phyloP scores from a whole-genome alignment of 768 basidiomycete species.

The Pulveroboletus sp. region DNA sequence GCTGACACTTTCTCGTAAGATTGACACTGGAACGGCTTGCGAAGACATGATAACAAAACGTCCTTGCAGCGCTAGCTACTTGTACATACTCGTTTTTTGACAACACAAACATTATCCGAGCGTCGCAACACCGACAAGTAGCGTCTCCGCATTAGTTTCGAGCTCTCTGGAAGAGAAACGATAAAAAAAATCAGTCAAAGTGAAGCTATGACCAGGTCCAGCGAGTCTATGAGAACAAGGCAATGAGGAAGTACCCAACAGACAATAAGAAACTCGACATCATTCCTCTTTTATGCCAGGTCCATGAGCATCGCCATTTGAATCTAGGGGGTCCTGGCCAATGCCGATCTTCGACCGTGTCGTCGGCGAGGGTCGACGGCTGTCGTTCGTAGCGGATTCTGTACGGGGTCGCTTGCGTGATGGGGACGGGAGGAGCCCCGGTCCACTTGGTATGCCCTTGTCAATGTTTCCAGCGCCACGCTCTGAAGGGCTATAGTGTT shows the following conservation, averaged over 20 bases:
- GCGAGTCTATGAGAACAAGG: not conserved
- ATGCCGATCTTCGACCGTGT: constrained; percentile 14
- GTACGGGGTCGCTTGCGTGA: constrained; percentile 31
- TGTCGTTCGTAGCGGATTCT: constrained; percentile 17
- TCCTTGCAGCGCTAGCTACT: constrained; percentile 4
- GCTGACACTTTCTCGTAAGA: not conserved
- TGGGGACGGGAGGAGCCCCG: constrained; percentile 17
- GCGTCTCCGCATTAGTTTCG: constrained; percentile 7
- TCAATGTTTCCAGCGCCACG: constrained; percentile 19
- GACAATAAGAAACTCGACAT: not conserved
- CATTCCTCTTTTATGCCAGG: constrained; percentile 29
- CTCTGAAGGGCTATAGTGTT: constrained; percentile 30
- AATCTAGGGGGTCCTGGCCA: constrained; percentile 16
- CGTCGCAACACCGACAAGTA: not conserved
- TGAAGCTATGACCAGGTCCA: not conserved
- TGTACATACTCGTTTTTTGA: constrained; percentile 8
- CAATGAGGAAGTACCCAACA: not conserved
- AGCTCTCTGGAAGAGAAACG: not conserved
- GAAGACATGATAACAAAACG: constrained; percentile 1
- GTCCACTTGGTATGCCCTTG: constrained; percentile 19
- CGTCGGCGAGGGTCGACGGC: constrained; percentile 20
- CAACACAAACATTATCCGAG: constrained; percentile 7
- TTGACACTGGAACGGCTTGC: not conserved
- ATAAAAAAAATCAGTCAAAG: not conserved
- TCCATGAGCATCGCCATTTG: constrained; percentile 14